These are phyloP conservation scores for Saccharomyces hybrid DNA, from an alignment of 1,139 yeast genomes.

Conservation along the genomic window DNA sequence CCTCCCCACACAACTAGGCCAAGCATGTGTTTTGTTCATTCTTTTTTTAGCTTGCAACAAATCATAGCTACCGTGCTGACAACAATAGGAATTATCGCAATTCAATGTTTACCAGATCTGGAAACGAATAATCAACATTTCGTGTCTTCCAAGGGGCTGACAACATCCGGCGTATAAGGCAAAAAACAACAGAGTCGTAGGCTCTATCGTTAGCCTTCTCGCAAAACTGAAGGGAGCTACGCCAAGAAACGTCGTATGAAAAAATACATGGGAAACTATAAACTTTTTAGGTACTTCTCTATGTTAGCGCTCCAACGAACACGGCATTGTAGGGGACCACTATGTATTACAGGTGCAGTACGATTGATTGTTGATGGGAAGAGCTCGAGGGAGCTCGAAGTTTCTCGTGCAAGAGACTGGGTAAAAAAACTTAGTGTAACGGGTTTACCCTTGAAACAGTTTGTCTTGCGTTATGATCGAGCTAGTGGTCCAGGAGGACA, in stretches of 20 bases:
- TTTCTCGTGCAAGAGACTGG: constrained; percentile 40
- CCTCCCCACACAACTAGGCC: not conserved
- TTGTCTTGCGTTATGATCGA: constrained; percentile 52
- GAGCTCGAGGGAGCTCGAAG: not conserved
- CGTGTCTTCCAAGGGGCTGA: constrained; percentile 1
- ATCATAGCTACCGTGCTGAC: not conserved
- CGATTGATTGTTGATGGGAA: not conserved
- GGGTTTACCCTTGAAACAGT: constrained; percentile 43
- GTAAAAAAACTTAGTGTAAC: constrained; percentile 31
- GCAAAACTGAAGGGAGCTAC: not conserved
- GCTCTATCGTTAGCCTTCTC: not conserved
- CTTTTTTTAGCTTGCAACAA: not conserved
- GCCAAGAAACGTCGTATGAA: not conserved
- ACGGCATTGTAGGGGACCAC: not conserved
- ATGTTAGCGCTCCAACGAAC: not conserved
- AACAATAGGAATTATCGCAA: constrained; percentile 1
- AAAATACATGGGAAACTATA: not conserved
- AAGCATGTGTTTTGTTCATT: not conserved
- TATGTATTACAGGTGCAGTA: not conserved
- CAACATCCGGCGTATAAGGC: not conserved
- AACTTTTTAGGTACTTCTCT: not conserved
- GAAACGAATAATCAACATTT: not conserved
- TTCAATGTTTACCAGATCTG: not conserved
- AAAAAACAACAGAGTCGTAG: not conserved
- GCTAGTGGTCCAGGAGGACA: constrained; percentile 96